Base-by-base conservation (phyloP, 2,329 filamentous ascomycete species). In the Endoconidiophora laricicola region DNA sequence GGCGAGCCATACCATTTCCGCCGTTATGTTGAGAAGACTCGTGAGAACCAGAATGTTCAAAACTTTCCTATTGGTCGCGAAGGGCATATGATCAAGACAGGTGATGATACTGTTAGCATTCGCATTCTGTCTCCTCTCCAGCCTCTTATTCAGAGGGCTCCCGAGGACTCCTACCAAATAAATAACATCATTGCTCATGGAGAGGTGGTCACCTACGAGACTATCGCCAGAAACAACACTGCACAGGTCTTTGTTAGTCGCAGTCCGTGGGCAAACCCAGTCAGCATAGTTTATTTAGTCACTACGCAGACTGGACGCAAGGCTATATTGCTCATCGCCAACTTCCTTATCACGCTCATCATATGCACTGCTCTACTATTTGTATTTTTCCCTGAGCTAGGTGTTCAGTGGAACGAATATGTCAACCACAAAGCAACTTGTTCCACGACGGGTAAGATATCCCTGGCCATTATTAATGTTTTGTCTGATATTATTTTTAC, bases 171-270 rank as follows among this genome's bases (percentile, higher is more conserved):
- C 7, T 45, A 26, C n/a, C 23, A 33, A 4, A 14, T 44, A 1
- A 42, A 37, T 20, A 41, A 22, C 4, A 41, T 41, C 14, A 36
- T 53, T 16, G 37, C 24, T 10, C 42, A 46, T 14, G 51, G 46
- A 23, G 42, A 46, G 14, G 51, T 46, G 14, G 37, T 53, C 22
- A 53, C 51, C 1, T 53, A 53, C 10, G 51, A 53, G 22, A 45
- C 47, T 9, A 39, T 43, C 5, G 16, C 36, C 18, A 26, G 24
- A 12, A 43, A 53, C 16, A 49, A 9, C 22, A 38, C n/a, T 2
- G 24, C 6, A 12, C 51, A 49, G n/a, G 37, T 40, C 14, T 48
- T 37, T 23, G 24, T 26, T 3, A 33, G 29, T 33, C 29, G 7
- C 9, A 33, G 12, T 33, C 29, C 29, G 12, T 33, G 29, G 29